These are phyloP conservation scores for Phytophthora pinifolia DNA, from an alignment of 352 stramenopile species.

Conservation along the genomic window DNA sequence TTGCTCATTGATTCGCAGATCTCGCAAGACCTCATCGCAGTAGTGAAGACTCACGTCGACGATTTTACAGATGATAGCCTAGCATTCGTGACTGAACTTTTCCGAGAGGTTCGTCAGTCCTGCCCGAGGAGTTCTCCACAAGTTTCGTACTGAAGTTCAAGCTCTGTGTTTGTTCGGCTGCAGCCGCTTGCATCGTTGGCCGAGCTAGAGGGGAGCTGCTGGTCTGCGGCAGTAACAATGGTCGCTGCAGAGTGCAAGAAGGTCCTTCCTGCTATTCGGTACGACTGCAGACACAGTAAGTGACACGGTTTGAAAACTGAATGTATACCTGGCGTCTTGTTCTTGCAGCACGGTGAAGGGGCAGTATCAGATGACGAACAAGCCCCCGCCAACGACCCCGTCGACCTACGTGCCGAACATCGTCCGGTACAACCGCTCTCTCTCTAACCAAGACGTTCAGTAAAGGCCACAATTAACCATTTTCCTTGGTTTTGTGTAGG, in stretches of 20 bases:
- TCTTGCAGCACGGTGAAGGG: conserved; percentile 75
- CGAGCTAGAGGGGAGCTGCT: conserved; percentile 59
- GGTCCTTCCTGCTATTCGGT: conserved; percentile 80
- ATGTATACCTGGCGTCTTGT: conserved; percentile 10
- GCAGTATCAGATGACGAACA: conserved; percentile 92
- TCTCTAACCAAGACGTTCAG: neutral
- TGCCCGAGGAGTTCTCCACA: neutral
- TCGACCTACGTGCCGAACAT: conserved; percentile 84
- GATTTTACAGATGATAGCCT: conserved; percentile 45
- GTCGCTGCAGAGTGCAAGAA: conserved; percentile 87
- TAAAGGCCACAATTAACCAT: conserved; percentile 3
- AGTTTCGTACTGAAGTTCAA: neutral
- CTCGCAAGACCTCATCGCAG: conserved; percentile 39
- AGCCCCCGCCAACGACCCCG: conserved; percentile 58
- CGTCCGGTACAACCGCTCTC: conserved; percentile 37
- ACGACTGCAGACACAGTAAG: conserved; percentile 1
- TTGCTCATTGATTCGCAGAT: conserved; percentile 39
- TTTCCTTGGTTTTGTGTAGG: conserved; percentile 29
- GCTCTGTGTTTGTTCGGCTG: conserved; percentile 5
- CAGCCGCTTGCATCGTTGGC: conserved; percentile 44
- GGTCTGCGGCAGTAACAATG: conserved; percentile 53
- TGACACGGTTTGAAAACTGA: neutral
- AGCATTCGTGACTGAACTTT: conserved; percentile 51
- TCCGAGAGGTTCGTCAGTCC: conserved; percentile 34
- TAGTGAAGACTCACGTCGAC: conserved; percentile 37